These are phyloP conservation scores for Pseudogymnoascus verrucosus DNA, from an alignment of 2,329 filamentous ascomycete species.

Conservation along the genomic window DNA sequence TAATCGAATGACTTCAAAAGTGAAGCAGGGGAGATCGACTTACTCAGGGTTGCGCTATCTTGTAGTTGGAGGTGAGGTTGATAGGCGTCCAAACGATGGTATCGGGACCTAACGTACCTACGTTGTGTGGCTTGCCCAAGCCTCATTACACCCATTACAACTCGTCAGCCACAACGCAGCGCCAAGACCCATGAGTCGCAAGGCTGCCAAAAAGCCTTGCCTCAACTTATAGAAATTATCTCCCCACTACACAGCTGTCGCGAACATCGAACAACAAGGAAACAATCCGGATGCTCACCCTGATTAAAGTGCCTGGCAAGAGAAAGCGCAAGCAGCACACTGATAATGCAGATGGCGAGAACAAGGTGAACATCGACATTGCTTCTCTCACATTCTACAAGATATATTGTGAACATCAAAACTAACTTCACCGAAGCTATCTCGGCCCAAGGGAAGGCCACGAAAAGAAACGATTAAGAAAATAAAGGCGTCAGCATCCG, in stretches of 20 bases:
- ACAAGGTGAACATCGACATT: background rate
- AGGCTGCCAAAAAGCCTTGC: background rate
- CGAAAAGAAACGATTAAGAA: constrained; percentile 1
- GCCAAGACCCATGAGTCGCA: background rate
- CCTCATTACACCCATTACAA: constrained; percentile 7
- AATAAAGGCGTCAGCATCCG: background rate
- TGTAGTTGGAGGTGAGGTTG: constrained; percentile 4
- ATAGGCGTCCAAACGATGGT: constrained; percentile 5
- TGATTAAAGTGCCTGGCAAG: constrained; percentile 26
- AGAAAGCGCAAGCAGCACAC: constrained; percentile 18
- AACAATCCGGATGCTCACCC: constrained; percentile 17
- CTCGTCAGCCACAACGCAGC: constrained; percentile 5
- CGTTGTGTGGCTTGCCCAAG: constrained; percentile 6
- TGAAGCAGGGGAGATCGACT: background rate
- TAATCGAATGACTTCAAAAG: background rate
- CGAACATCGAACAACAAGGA: constrained; percentile 1
- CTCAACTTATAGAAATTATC: background rate
- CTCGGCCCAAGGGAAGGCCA: constrained; percentile 1
- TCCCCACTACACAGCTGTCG: background rate
- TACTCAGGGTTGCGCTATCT: constrained; percentile 5
- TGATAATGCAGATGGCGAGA: background rate
- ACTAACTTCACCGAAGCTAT: background rate
- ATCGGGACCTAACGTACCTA: constrained; percentile 2
- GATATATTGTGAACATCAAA: background rate
- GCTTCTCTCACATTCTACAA: background rate